Base-by-base conservation (phyloP, 1,284 basidiomycete genomes). In the Naganishia sp. region DNA sequence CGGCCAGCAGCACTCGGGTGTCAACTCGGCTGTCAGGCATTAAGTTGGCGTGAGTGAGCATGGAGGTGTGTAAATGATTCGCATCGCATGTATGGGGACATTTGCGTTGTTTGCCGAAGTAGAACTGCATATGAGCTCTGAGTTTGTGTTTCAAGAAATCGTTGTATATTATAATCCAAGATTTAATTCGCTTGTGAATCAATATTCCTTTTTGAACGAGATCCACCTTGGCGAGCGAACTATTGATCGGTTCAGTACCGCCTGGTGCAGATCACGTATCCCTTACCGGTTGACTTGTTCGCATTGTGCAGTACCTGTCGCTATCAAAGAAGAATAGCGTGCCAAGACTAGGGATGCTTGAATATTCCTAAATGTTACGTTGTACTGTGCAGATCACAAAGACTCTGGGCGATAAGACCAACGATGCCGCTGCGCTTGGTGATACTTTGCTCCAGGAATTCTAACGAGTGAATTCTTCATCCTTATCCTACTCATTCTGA, bases 141-240 rank as follows among this genome's bases (percentile, higher is more conserved):
- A 39, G 36, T 39, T 18, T 55, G 48, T 55, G 53, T 61, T 33
- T 48, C 9, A 52, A 43, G 36, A 52, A 61, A 36, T 39, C 23
- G 59, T 61, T 61, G 59, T 61, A 61, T 61, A 61, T 3, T 52
- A 61, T 61, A 61, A 61, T 61, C 18, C 36, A 50, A 52, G 48
- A 61, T 52, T 21, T 52, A 43, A 61, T 61, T 43, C 57, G 55
- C 31, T 23, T 45, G 48, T 49, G 48, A 49, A 23, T 6, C n/a
- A 13, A 21, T 49, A 4, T 49, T 49, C 13, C 6, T 39, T 39
- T 6, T 36, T 11, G 6, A 36, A 6, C 36, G 11, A 36, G 11
- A 36, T 36, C 36, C 6, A 36, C 6, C 6, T 36, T 36, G 11
- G 36, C 18, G 46, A 21, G 21, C 48, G 21, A 28, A 28, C 28